Evolutionary conservation across 1,284 basidiomycete genomes (phyloP).

Genomic region (Schizophyllum amplum): DNA sequence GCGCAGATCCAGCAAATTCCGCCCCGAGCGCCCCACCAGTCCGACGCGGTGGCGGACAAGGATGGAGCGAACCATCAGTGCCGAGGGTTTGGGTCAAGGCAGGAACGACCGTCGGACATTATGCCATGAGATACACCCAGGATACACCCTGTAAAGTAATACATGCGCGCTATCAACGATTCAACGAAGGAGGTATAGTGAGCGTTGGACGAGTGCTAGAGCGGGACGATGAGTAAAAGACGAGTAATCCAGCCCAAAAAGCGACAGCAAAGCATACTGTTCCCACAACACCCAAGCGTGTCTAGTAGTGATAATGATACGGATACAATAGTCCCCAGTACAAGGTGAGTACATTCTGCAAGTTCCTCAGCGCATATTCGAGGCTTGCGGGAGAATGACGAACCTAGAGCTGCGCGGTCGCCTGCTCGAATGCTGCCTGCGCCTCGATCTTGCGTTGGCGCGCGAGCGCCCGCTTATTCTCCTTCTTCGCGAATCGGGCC

Average conservation of each 20-base stretch:
- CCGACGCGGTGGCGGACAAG: background rate
- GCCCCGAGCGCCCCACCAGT: too few relatives aligned
- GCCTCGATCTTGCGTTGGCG: background rate
- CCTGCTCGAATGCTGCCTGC: background rate
- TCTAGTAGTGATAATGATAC: background rate
- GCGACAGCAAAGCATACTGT: background rate
- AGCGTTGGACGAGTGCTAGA: background rate
- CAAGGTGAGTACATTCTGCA: background rate
- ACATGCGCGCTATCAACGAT: background rate
- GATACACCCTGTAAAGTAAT: too few relatives aligned
- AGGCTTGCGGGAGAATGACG: background rate
- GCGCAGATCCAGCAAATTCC: background rate
- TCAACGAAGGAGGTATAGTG: background rate
- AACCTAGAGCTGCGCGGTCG: background rate
- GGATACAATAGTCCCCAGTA: background rate
- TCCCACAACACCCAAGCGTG: background rate
- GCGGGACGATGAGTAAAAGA: background rate
- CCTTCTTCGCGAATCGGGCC: background rate
- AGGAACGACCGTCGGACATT: background rate
- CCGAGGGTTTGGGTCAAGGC: background rate
- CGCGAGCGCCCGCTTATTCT: background rate
- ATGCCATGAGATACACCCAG: too few relatives aligned
- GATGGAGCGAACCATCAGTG: background rate
- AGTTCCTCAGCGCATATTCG: background rate
- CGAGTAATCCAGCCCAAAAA: background rate